Conservation (phyloP, 2,329 filamentous ascomycete genomes). For the Hypocrella siamensis region DNA sequence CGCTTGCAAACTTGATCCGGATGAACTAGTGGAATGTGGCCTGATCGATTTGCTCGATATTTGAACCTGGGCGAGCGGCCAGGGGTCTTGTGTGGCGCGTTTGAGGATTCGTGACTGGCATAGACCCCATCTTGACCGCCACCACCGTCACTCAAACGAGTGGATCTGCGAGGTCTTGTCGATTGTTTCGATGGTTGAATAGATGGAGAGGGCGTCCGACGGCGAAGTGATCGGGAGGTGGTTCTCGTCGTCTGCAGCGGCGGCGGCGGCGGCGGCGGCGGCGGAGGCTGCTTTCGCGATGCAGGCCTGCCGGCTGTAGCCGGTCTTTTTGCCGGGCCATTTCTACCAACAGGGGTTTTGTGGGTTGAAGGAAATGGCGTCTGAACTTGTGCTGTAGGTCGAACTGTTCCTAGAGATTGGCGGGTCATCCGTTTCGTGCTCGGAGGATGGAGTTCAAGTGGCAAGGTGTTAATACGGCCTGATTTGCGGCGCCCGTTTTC, state of each 20-base stretch:
- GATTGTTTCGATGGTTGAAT: slow-evolving; percentile 23
- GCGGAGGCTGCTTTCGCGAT: slow-evolving; percentile 12
- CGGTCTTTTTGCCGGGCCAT: slow-evolving; percentile 10
- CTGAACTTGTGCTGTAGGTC: slow-evolving; percentile 17
- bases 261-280: slow-evolving; percentile 5
- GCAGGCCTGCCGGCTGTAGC: slow-evolving; percentile 14
- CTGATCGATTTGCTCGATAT: slow-evolving; percentile 23
- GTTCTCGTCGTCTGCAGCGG: slow-evolving; percentile 6
- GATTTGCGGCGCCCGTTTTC: slow-evolving; percentile 56
- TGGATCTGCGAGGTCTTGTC: slow-evolving; percentile 25
- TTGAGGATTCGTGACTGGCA: slow-evolving; percentile 5
- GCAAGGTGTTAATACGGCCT: slow-evolving; percentile 43
- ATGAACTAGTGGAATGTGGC: slow-evolving; percentile 39
- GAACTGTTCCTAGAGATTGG: slow-evolving; percentile 16
- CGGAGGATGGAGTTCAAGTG: slow-evolving; percentile 33
- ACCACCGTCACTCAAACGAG: slow-evolving; percentile 19
- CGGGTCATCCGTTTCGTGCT: slow-evolving; percentile 36
- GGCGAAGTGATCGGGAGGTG: slow-evolving; percentile 18
- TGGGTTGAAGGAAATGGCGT: too few relatives aligned
- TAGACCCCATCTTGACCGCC: slow-evolving; percentile 5
- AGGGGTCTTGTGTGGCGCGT: slow-evolving; percentile 7
- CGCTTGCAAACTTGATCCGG: slow-evolving; percentile 39
- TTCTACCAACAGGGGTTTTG: slow-evolving; percentile 13
- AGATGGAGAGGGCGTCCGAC: slow-evolving; percentile 24
- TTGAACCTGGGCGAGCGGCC: slow-evolving; percentile 30